phyloP scores from a whole-genome alignment of 768 basidiomycete genomes.

The Lentinula guzmanii region DNA sequence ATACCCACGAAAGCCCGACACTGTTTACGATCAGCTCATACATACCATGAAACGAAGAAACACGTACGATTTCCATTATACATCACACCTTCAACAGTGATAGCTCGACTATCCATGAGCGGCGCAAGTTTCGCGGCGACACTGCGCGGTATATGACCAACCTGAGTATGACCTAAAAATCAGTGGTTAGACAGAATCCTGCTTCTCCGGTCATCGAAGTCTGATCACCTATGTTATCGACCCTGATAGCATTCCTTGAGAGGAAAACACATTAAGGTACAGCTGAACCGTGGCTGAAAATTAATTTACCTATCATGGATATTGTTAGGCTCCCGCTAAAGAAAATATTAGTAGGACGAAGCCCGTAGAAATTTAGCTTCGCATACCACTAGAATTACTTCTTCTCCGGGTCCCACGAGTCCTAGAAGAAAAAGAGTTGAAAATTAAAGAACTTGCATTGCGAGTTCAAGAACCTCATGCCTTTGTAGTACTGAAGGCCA shows the following conservation, averaged over 20 bases:
- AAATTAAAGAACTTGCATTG: not conserved
- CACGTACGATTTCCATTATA: constrained; percentile 58
- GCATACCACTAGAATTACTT: constrained; percentile 46
- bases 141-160: constrained; percentile 70
- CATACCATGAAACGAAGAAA: not conserved
- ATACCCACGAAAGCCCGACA: constrained; percentile 39
- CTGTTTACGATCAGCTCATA: constrained; percentile 17
- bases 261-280: not conserved
- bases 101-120: constrained; percentile 54
- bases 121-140: constrained; percentile 60
- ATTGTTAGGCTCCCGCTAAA: constrained; percentile 58
- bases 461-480: constrained; percentile 21
- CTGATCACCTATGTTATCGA: constrained; percentile 60
- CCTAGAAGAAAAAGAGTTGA: constrained; percentile 33
- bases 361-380: not conserved
- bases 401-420: constrained; percentile 73
- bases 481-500: constrained; percentile 79
- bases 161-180: constrained; percentile 40
- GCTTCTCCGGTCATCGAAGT: not conserved
- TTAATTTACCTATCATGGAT: constrained; percentile 56
- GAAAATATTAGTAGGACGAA: not conserved
- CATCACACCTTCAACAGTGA: constrained; percentile 70
- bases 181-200: not conserved
- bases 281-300: not conserved
- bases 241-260: constrained; percentile 71